Conservation (phyloP, 148 eudicot genomes). For the Arbutus unedo region DNA sequence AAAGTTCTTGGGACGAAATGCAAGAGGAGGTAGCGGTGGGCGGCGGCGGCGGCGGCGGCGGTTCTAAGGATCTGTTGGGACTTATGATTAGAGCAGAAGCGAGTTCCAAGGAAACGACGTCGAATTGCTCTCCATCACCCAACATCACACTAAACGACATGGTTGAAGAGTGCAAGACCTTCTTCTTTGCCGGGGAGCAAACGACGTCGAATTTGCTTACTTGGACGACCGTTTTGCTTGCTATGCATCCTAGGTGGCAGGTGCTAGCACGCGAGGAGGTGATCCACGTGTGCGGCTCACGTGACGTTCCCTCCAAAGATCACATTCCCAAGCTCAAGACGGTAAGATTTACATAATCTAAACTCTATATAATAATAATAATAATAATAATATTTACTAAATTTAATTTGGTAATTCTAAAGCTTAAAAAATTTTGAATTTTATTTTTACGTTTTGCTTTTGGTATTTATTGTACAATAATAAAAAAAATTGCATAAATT, state of each 20-base stretch:
- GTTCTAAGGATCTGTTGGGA: slow-evolving; percentile 71
- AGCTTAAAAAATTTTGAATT: slow-evolving; percentile 8
- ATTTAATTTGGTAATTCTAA: too few species aligned
- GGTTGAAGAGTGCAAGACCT: slow-evolving; percentile 92
- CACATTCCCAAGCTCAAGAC: slow-evolving; percentile 79
- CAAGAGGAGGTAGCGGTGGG: slow-evolving; percentile 10
- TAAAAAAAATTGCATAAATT: too few species aligned
- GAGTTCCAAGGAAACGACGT: slow-evolving; percentile 33
- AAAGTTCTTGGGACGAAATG: slow-evolving; percentile 17
- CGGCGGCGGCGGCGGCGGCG: neutral
- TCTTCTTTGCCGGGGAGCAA: slow-evolving; percentile 93
- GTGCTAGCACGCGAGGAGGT: slow-evolving; percentile 92
- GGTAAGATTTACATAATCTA: too few species aligned
- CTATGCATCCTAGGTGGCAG: slow-evolving; percentile 96
- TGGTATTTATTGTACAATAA: too few species aligned
- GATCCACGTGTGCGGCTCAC: slow-evolving; percentile 73
- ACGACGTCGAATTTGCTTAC: slow-evolving; percentile 95
- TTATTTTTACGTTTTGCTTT: too few species aligned
- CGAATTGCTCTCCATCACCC: slow-evolving; percentile 10
- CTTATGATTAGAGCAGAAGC: slow-evolving; percentile 66
- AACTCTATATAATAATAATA: too few species aligned
- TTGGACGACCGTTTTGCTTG: slow-evolving; percentile 81
- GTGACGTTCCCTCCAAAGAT: slow-evolving; percentile 82
- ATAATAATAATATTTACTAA: neutral
- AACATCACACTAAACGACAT: slow-evolving; percentile 66